Evolutionary conservation across 345 rosid genomes (phyloP).

Genomic region (Hibiscus syriacus): DNA sequence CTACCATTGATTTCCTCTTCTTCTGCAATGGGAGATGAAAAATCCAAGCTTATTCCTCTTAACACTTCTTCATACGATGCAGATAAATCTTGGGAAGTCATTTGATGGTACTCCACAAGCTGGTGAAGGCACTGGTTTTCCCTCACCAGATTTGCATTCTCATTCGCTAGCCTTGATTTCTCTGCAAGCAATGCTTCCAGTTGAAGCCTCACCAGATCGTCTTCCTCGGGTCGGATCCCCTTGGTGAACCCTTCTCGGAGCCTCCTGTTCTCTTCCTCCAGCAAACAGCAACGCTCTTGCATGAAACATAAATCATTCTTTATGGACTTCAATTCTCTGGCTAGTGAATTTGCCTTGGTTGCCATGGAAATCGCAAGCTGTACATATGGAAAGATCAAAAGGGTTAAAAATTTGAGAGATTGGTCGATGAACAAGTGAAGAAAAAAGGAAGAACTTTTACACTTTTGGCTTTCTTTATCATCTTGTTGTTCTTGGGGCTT

Average conservation of each 20-base stretch:
- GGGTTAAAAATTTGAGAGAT: constrained; percentile 1
- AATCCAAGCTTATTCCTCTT: constrained; percentile 66
- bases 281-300: constrained; percentile 70
- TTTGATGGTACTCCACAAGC: constrained; percentile 78
- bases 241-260: constrained; percentile 64
- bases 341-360: constrained; percentile 64
- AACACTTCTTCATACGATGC: constrained; percentile 59
- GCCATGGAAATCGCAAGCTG: constrained; percentile 92
- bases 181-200: constrained; percentile 82
- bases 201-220: constrained; percentile 96
- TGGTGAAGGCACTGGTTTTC: constrained; percentile 90
- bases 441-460: constrained; percentile 26
- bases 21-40: constrained; percentile 56
- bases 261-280: constrained; percentile 84
- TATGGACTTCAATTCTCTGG: constrained; percentile 65
- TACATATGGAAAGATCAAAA: constrained; percentile 4
- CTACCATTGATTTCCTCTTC: constrained; percentile 23
- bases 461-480: constrained; percentile 65
- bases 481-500: constrained; percentile 34
- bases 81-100: constrained; percentile 73
- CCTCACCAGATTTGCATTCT: constrained; percentile 64
- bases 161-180: constrained; percentile 82
- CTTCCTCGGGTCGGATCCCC: constrained; percentile 85
- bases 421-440: neutral
- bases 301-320: constrained; percentile 60